Conservation (phyloP, 306 rosid species). For the Cyamopsis tetragonoloba region DNA sequence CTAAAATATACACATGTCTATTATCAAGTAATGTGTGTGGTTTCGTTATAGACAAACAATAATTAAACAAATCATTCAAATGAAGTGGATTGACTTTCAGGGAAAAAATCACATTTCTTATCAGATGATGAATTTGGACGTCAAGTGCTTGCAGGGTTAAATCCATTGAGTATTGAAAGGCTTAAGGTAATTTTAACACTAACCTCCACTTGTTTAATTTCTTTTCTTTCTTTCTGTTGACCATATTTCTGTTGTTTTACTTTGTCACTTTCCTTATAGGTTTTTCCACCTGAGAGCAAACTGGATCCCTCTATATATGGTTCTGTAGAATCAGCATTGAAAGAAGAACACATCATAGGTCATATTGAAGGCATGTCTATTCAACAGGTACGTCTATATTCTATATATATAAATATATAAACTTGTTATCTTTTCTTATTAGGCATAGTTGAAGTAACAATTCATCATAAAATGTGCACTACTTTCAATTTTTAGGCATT, state of each 20-base stretch:
- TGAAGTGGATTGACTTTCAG: constrained; percentile 27
- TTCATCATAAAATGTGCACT: not conserved
- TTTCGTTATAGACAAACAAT: not conserved
- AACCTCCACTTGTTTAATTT: not conserved
- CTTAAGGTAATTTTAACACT: constrained; percentile 26
- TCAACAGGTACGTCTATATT: constrained; percentile 46
- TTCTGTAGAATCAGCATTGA: constrained; percentile 42
- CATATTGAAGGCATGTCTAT: constrained; percentile 42
- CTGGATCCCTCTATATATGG: constrained; percentile 47
- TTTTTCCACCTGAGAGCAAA: constrained; percentile 51
- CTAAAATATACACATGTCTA: not conserved
- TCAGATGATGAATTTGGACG: constrained; percentile 46
- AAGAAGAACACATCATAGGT: constrained; percentile 43
- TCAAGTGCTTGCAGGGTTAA: constrained; percentile 36
- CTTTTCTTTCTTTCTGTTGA: no score
- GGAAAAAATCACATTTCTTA: constrained; percentile 20
- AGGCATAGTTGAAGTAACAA: not conserved
- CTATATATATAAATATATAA: no score
- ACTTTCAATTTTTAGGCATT: constrained; percentile 33
- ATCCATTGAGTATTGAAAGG: constrained; percentile 44
- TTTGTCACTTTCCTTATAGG: constrained; percentile 15
- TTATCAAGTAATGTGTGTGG: not conserved
- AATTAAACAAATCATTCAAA: not conserved
- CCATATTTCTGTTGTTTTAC: not conserved
- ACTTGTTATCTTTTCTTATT: not conserved